phyloP scores from a whole-genome alignment of 106 monocot genomes.

The Dendrobium officinale region DNA sequence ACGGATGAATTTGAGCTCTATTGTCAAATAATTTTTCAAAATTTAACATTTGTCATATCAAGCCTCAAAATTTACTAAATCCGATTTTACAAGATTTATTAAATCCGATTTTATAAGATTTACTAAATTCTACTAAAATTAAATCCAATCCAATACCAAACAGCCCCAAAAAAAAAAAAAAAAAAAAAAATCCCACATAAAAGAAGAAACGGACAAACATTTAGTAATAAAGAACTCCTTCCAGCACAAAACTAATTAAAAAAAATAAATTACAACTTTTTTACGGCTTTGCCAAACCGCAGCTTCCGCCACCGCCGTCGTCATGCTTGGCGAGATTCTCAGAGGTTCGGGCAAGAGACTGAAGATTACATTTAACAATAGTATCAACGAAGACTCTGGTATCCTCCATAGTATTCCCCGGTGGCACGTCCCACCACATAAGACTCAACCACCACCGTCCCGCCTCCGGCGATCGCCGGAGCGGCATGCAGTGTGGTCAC shows the following conservation, averaged over 20 bases:
- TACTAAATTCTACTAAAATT: too few relatives aligned
- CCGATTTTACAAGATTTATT: too few relatives aligned
- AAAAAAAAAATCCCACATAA: not conserved
- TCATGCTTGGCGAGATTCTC: constrained; percentile 11
- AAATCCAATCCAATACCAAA: too few relatives aligned
- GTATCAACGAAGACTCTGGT: constrained; percentile 59
- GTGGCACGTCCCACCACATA: constrained; percentile 66
- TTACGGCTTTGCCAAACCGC: not conserved
- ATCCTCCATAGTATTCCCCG: constrained; percentile 51
- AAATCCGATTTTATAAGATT: too few relatives aligned
- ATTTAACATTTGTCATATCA: too few relatives aligned
- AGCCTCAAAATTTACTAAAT: too few relatives aligned
- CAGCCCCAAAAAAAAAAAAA: too few relatives aligned
- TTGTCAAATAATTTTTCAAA: too few relatives aligned
- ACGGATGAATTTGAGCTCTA: too few relatives aligned
- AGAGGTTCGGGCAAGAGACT: constrained; percentile 38
- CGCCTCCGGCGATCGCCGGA: not conserved
- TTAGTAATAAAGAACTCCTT: not conserved
- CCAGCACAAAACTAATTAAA: not conserved
- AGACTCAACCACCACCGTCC: constrained; percentile 47
- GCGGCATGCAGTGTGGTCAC: constrained; percentile 51
- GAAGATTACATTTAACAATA: constrained; percentile 58
- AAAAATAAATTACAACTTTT: not conserved
- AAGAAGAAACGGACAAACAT: not conserved
- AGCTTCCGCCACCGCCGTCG: not conserved